phyloP scores from a whole-genome alignment of 2,329 filamentous ascomycete genomes.

The Hypoxylon sp. region DNA sequence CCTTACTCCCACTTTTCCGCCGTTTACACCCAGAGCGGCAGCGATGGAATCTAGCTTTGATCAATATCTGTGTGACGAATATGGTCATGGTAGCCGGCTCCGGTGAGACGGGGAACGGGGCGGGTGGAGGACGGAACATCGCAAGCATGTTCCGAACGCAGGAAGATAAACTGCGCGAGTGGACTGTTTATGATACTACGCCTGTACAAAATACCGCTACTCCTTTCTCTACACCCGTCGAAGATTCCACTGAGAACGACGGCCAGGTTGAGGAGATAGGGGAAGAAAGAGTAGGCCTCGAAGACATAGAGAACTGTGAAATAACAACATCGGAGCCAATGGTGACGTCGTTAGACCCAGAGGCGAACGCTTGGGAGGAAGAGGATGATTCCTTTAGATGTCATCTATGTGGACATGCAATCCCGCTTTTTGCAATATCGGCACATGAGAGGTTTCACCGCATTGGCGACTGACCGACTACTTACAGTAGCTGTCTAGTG shows the following conservation, averaged over 20 bases:
- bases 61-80: conserved; percentile 91
- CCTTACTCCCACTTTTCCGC: conserved; percentile 79
- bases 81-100: conserved; percentile 73
- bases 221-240: background rate
- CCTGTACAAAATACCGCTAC: conserved; percentile 5
- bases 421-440: conserved; percentile 71
- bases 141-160: conserved; percentile 85
- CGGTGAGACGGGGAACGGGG: conserved; percentile 58
- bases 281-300: background rate
- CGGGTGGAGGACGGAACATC: conserved; percentile 76
- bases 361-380: conserved; percentile 49
- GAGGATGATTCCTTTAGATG: conserved; percentile 58
- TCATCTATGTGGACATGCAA: conserved; percentile 65
- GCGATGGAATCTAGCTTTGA: conserved; percentile 84
- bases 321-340: conserved; percentile 17
- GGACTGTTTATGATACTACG: conserved; percentile 67
- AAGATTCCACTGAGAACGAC: background rate
- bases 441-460: conserved; percentile 70
- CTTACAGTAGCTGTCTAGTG: background rate
- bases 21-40: conserved; percentile 78
- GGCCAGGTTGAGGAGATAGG: background rate
- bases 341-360: conserved; percentile 28
- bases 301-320: background rate
- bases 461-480: conserved; percentile 50
- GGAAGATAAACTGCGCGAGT: conserved; percentile 77